Evolutionary conservation across 2,329 filamentous ascomycete species (phyloP).

Genomic region (Lojkania enalia): DNA sequence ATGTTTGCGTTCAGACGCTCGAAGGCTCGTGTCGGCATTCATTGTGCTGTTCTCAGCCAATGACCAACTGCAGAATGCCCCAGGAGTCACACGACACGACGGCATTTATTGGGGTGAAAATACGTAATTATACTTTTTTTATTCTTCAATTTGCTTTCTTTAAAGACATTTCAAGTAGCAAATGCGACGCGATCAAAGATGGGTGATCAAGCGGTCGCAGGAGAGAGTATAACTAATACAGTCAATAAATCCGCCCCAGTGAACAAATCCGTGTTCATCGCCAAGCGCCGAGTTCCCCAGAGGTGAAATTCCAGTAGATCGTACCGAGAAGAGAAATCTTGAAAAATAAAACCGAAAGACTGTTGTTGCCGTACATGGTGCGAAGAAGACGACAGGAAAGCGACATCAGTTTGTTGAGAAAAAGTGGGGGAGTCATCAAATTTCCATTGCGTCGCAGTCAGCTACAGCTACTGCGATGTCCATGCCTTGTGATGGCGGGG

Average conservation of each 20-base stretch:
- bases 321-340: conserved; percentile 17
- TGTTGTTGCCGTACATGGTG: conserved; percentile 27
- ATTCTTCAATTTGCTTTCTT: conserved; percentile 30
- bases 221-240: conserved; percentile 34
- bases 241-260: conserved; percentile 28
- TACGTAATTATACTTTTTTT: conserved; percentile 16
- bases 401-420: conserved; percentile 3
- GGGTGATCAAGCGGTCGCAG: conserved; percentile 42
- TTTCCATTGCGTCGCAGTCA: conserved; percentile 42
- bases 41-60: too few relatives aligned
- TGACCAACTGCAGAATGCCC: too few relatives aligned
- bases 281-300: conserved; percentile 37
- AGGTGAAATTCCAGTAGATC: conserved; percentile 29
- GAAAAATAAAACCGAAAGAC: conserved; percentile 25
- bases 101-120: too few relatives aligned
- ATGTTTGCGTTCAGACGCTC: too few relatives aligned
- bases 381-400: conserved; percentile 16
- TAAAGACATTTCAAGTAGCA: conserved; percentile 22
- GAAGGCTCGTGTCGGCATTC: too few relatives aligned
- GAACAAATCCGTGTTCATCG: conserved; percentile 34
- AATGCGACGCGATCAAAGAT: conserved; percentile 36
- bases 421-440: conserved; percentile 31
- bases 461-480: conserved; percentile 22
- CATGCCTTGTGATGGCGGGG: conserved; percentile 25
- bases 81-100: too few relatives aligned